A percentile compares a stretch with the other conserved stretches of the same genome.
phyloP scores from a whole-genome alignment of 208 protist genomes.

The Wallacemonas rigidus region DNA sequence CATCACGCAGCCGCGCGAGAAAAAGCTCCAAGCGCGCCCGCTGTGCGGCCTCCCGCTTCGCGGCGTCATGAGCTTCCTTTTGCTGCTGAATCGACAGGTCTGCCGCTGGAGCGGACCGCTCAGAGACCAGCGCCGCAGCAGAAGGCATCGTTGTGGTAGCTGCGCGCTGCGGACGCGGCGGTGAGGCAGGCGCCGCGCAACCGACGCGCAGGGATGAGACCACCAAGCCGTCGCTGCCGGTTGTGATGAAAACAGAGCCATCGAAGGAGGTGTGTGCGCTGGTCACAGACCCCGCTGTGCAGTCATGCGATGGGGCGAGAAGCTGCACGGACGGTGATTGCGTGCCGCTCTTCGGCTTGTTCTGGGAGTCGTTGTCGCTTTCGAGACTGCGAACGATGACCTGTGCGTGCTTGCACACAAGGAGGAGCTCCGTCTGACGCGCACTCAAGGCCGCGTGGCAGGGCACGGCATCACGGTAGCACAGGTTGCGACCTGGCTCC shows the following conservation, averaged over 20 bases:
- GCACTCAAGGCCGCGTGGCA: constrained; percentile 32
- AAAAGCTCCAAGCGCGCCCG: constrained; percentile 82
- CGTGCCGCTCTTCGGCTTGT: neutral
- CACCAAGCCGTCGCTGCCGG: constrained; percentile 89
- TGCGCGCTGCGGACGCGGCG: neutral
- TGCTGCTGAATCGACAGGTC: constrained; percentile 90
- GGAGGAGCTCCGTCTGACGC: constrained; percentile 21
- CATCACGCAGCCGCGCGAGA: constrained; percentile 47
- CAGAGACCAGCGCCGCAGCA: neutral
- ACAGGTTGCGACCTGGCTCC: constrained; percentile 85
- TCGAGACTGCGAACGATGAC: constrained; percentile 19
- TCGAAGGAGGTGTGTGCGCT: constrained; percentile 82
- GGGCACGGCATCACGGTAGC: constrained; percentile 68
- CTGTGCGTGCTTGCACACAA: constrained; percentile 21
- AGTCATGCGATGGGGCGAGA: constrained; percentile 76
- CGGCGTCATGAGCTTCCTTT: constrained; percentile 92
- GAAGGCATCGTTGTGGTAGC: neutral
- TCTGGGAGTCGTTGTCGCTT: neutral
- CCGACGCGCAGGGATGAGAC: constrained; percentile 74
- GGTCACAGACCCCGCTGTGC: constrained; percentile 55
- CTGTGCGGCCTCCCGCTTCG: constrained; percentile 49
- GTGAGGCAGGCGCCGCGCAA: constrained; percentile 14
- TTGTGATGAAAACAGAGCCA: constrained; percentile 82
- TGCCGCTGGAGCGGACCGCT: neutral
- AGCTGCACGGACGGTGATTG: constrained; percentile 21